Conservation (phyloP, 257 asterid species). For the Nemophila menziesii region DNA sequence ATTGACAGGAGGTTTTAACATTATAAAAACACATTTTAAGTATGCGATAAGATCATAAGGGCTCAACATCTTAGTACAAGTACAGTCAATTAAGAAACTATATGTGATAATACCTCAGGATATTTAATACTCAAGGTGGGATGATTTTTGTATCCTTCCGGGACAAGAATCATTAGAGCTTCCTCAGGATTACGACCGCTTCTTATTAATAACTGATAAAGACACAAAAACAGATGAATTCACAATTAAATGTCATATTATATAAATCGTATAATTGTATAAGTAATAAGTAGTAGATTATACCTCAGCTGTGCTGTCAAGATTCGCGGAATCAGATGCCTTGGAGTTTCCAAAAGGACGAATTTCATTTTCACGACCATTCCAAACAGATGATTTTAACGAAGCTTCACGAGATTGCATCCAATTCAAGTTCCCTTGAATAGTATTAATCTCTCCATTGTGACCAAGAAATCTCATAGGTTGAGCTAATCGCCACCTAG, state of each 20-base stretch:
- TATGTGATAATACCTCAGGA: constrained; percentile 60
- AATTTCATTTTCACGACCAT: constrained; percentile 89
- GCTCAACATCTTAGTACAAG: not conserved
- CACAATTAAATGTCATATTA: constrained; percentile 1
- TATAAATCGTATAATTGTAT: not conserved
- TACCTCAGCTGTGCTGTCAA: constrained; percentile 97
- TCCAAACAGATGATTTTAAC: constrained; percentile 92
- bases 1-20: constrained; percentile 2
- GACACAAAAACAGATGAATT: constrained; percentile 14
- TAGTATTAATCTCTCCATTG: constrained; percentile 98
- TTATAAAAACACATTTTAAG: not conserved
- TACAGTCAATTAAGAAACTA: not conserved
- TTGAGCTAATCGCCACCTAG: constrained; percentile 98
- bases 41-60: not conserved
- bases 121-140: constrained; percentile 81
- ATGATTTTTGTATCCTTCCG: constrained; percentile 96
- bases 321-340: constrained; percentile 99
- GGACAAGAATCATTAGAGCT: constrained; percentile 95
- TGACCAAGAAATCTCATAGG: constrained; percentile 99
- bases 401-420: constrained; percentile 98
- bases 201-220: constrained; percentile 70
- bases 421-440: constrained; percentile 99
- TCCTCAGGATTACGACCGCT: constrained; percentile 95
- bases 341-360: constrained; percentile 93
- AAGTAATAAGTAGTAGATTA: constrained; percentile 7